phyloP scores from a whole-genome alignment of 768 basidiomycete genomes.

The Phanerochaete carnosa region DNA sequence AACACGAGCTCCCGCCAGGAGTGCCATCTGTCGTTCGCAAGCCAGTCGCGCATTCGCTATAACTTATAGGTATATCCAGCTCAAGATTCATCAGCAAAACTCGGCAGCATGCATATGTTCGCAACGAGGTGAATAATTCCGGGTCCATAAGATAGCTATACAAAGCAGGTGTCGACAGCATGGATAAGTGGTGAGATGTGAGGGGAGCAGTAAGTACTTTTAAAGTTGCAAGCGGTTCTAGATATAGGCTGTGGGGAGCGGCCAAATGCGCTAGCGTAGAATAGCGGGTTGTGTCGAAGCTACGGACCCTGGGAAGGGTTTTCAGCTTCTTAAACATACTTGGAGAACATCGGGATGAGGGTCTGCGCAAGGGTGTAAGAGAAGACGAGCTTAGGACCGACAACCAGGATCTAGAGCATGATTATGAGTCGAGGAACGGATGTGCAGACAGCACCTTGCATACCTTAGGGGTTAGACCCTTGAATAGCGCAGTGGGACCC shows the following conservation, averaged over 20 bases:
- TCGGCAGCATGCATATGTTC: too few relatives aligned
- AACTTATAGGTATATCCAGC: too few relatives aligned
- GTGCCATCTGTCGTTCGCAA: too few relatives aligned
- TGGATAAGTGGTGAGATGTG: background rate
- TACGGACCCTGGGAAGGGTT: background rate
- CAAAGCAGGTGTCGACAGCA: background rate
- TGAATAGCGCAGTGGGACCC: conserved; percentile 84
- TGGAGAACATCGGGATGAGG: conserved; percentile 87
- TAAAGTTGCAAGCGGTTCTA: background rate
- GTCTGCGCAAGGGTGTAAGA: conserved; percentile 96
- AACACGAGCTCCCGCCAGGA: too few relatives aligned
- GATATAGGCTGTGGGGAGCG: background rate
- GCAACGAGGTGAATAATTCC: background rate
- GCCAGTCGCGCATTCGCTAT: too few relatives aligned
- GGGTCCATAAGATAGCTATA: background rate
- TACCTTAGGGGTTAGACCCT: conserved; percentile 96
- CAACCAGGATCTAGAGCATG: conserved; percentile 74
- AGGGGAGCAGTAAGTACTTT: conserved; percentile 3
- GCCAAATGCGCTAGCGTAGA: background rate
- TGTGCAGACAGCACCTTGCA: background rate
- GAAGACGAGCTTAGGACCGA: conserved; percentile 97
- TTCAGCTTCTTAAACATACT: conserved; percentile 40
- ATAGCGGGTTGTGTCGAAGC: background rate
- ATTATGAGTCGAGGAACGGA: conserved; percentile 15
- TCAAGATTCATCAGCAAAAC: too few relatives aligned